A percentile compares a stretch with the other conserved stretches of the same genome.
phyloP scores from a whole-genome alignment of 352 stramenopile genomes.

The Sclerospora graminicola region DNA sequence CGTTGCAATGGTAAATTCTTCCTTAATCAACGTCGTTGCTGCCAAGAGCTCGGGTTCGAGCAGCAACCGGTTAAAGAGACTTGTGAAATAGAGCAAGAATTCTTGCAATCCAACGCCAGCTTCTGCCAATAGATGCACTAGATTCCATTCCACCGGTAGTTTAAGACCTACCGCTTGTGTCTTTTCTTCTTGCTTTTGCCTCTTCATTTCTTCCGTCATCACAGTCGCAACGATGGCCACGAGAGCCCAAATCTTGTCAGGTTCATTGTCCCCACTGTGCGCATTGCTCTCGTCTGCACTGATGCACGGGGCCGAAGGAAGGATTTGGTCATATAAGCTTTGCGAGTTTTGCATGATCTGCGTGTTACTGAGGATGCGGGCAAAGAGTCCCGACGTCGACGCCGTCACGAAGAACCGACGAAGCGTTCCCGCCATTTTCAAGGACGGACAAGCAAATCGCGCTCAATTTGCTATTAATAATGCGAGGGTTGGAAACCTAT shows the following conservation, averaged over 20 bases:
- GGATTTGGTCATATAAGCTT: constrained; percentile 33
- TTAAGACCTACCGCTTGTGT: not conserved
- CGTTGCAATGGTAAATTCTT: constrained; percentile 65
- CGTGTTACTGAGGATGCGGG: constrained; percentile 14
- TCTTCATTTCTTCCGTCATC: constrained; percentile 31
- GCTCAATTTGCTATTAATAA: no score
- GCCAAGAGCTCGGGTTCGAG: constrained; percentile 60
- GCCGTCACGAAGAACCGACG: constrained; percentile 12
- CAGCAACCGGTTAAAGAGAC: constrained; percentile 71
- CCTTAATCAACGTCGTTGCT: constrained; percentile 64
- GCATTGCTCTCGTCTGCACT: constrained; percentile 13
- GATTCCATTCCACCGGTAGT: constrained; percentile 14
- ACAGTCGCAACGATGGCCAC: constrained; percentile 36
- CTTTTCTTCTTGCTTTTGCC: constrained; percentile 10
- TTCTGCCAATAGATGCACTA: constrained; percentile 34
- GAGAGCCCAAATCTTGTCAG: constrained; percentile 31
- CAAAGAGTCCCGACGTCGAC: constrained; percentile 9
- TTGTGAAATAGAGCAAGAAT: constrained; percentile 66
- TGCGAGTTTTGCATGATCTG: constrained; percentile 23
- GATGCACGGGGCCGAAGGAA: constrained; percentile 9
- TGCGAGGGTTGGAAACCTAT: no score
- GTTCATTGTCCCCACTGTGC: constrained; percentile 11
- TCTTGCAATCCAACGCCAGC: constrained; percentile 43
- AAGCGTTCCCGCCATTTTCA: constrained; percentile 35
- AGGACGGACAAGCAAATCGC: no score